These are phyloP conservation scores for Dendrothele bispora DNA, from an alignment of 768 basidiomycete species.

Conservation along the genomic window DNA sequence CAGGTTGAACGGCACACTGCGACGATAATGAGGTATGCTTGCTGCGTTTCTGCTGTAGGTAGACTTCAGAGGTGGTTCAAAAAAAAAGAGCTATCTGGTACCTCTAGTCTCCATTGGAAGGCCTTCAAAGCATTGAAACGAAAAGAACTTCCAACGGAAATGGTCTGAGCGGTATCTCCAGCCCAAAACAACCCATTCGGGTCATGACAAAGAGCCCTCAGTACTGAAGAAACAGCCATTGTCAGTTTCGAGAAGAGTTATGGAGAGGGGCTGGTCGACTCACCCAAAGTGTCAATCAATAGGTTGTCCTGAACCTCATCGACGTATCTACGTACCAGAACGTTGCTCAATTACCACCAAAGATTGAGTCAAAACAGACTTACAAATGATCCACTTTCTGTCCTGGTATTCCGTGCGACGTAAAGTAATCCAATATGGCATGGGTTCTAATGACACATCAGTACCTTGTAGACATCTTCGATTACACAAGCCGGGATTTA, in stretches of 20 bases:
- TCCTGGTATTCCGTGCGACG: slow-evolving; percentile 32
- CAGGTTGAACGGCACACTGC: neutral
- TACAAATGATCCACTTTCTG: slow-evolving; percentile 57
- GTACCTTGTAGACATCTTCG: neutral
- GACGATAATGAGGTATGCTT: neutral
- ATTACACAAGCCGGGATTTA: slow-evolving; percentile 22
- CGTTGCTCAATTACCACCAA: neutral
- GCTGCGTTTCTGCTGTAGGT: neutral
- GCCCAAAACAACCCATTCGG: slow-evolving; percentile 75
- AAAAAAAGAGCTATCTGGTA: slow-evolving; percentile 19
- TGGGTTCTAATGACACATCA: slow-evolving; percentile 43
- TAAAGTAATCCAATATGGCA: slow-evolving; percentile 38
- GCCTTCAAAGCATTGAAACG: slow-evolving; percentile 71
- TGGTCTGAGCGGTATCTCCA: slow-evolving; percentile 80
- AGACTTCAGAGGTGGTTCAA: neutral
- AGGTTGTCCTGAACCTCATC: slow-evolving; percentile 78
- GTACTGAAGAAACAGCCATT: slow-evolving; percentile 36
- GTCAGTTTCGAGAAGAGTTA: neutral
- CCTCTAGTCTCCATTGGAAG: slow-evolving; percentile 64
- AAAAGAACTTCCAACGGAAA: slow-evolving; percentile 71
- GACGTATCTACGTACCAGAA: slow-evolving; percentile 49
- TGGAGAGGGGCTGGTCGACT: slow-evolving; percentile 13
- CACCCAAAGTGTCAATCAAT: slow-evolving; percentile 62
- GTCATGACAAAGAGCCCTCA: slow-evolving; percentile 62
- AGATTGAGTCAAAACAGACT: slow-evolving; percentile 14